Conservation (phyloP, 148 eudicot species). For the Dysphania ambrosioides region DNA sequence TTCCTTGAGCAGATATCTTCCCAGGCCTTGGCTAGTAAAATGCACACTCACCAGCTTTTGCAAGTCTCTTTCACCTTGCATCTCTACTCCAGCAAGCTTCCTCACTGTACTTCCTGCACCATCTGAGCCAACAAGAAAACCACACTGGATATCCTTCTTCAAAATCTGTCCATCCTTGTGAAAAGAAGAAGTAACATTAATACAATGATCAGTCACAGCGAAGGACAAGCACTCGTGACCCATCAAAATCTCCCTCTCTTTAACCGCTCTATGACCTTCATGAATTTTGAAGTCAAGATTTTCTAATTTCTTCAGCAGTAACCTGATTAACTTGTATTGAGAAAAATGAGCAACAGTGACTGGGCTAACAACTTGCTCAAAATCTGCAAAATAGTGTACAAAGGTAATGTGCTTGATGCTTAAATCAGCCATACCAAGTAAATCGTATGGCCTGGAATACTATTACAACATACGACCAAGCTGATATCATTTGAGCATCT, state of each 20-base stretch:
- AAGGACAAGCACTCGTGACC: constrained; percentile 78
- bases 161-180: constrained; percentile 44
- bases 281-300: constrained; percentile 43
- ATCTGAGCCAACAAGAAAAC: constrained; percentile 76
- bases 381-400: constrained; percentile 53
- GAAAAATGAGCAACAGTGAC: constrained; percentile 89
- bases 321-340: constrained; percentile 65
- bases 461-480: not conserved
- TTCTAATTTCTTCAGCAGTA: constrained; percentile 60
- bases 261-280: constrained; percentile 34
- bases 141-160: constrained; percentile 55
- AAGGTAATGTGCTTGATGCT: not conserved
- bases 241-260: constrained; percentile 61
- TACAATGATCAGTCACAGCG: constrained; percentile 38
- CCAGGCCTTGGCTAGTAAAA: constrained; percentile 64
- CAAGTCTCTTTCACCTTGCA: constrained; percentile 79
- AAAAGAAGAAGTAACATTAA: constrained; percentile 56
- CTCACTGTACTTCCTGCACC: constrained; percentile 89
- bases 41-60: constrained; percentile 91
- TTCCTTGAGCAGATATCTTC: constrained; percentile 63
- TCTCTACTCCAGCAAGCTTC: constrained; percentile 57
- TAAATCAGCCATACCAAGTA: not conserved
- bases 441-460: not conserved
- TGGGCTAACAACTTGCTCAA: constrained; percentile 77
- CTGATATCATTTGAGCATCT: not conserved